Base-by-base conservation (phyloP, 202 grass and related monocot species). In the Brachypodium distachyon region DNA sequence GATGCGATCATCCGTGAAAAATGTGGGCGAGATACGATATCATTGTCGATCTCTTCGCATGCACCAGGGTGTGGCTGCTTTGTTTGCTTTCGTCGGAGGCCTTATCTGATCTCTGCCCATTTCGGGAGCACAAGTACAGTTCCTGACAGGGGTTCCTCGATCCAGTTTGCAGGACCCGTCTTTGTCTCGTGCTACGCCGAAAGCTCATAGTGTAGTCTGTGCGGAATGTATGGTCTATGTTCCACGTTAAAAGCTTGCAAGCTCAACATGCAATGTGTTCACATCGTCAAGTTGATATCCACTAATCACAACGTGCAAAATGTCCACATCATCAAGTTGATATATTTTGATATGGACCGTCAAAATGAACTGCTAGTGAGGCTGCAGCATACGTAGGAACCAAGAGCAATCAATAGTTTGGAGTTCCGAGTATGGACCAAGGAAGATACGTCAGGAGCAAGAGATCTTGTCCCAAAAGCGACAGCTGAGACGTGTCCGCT, bases 401-500 rank as follows among this genome's bases (percentile, higher is more conserved):
- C 9, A 12, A 42, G 12, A 42, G 10, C 7, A 0, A 42, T 12
- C 9, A 42, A 9, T 11, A 42, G 7, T 11, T 12, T 22, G n/a
- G n/a, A n/a, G n/a, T n/a, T n/a, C n/a, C n/a, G n/a, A n/a, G n/a
- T n/a, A n/a, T n/a, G n/a, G n/a, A 25, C 40, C 81, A 72, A 74
- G 61, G 61, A 81, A 73, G 84, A 84, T 84, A 81, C 39, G 70
- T 33, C 53, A 77, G 25, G 23, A 29, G 33, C 36, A 28, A 11
- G 21, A 61, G 21, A 61, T 76, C 67, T 85, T 25, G 22, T 19
- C 42, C 81, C 40, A 41, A 76, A 84, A 77, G 56, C 32, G 33
- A 13, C 46, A n/a, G 58, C 9, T 14, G n/a, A 51, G 37, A 43
- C n/a, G n/a, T 72, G 56, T 33, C 34, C 55, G 58, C 42, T 22